Base-by-base conservation (phyloP, 768 basidiomycete genomes). In the Austroboletus festivus region DNA sequence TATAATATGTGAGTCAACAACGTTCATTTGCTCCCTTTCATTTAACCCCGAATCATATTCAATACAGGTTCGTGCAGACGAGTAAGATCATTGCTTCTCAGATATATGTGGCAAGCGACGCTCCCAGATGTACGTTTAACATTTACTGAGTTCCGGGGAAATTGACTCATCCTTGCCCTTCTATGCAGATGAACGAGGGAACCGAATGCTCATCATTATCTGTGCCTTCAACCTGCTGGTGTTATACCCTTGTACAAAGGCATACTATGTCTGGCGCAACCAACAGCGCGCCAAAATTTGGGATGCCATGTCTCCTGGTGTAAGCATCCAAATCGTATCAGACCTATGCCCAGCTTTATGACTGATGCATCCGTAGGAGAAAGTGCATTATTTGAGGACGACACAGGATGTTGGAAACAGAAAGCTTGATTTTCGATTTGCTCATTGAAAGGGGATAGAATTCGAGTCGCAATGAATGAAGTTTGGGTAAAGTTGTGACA, bases 371-470 rank as follows among this genome's bases (percentile, higher is more conserved):
- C 33, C 63, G 22, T 56, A 82, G 81, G 74, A 82, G 60, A 78
- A 75, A 56, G 68, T 71, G 38, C 65, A 80, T 19, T 86, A 87
- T n/a, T 7, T 57, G 39, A 42, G 24, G 9, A 56, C 54, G 4
- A 56, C 54, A 1, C 75, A 71, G 30, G 83, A 86, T 46, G 68
- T 73, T 52, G 83, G 83, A 19, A 85, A 83, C 54, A 63, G 74
- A 51, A 67, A 80, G 30, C 61, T 85, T 50, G 81, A 85, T 55
- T 85, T 84, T 68, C 70, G 81, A 13, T 85, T 85, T 51, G 77
- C 74, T 6, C 80, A 83, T 59, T 82, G 42, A 57, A 10, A 10
- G 4, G 12, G 28, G 28, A 28, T n/a, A n/a, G n/a, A n/a, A n/a
- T n/a, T n/a, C n/a, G n/a, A n/a, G n/a, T n/a, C n/a, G n/a, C n/a